Conservation (phyloP, 2,329 filamentous ascomycete genomes). For the Fulvia fulva region DNA sequence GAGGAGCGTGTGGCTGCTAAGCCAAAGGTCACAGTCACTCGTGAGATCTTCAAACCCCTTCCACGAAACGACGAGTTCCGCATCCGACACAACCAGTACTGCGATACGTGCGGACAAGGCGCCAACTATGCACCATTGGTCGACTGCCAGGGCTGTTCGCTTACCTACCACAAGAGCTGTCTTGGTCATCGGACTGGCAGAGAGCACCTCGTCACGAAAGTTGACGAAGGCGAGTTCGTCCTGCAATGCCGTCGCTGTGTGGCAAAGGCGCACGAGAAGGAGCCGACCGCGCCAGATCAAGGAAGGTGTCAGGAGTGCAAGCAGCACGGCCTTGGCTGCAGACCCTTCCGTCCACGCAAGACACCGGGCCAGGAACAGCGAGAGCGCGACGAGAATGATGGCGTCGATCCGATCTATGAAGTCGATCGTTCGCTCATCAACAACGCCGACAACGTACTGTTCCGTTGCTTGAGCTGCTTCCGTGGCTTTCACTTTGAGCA, state of each 20-base stretch:
- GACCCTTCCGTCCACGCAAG: constrained; percentile 67
- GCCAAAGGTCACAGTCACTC: constrained; percentile 56
- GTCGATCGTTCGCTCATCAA: constrained; percentile 66
- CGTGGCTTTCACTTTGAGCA: constrained; percentile 83
- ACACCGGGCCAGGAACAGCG: constrained; percentile 79
- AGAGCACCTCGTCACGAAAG: constrained; percentile 87
- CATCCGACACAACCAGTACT: constrained; percentile 63
- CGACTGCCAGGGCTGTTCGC: constrained; percentile 85
- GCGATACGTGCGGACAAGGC: constrained; percentile 66
- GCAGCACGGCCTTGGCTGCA: constrained; percentile 63
- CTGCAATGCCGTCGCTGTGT: constrained; percentile 88
- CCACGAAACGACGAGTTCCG: constrained; percentile 63
- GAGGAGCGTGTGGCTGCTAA: constrained; percentile 36
- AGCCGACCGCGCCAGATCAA: constrained; percentile 64
- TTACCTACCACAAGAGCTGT: constrained; percentile 78
- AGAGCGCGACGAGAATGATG: constrained; percentile 71
- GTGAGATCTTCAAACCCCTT: constrained; percentile 69
- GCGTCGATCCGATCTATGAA: constrained; percentile 68
- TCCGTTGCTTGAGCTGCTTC: constrained; percentile 74
- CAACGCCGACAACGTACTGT: constrained; percentile 71
- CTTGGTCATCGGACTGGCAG: constrained; percentile 68
- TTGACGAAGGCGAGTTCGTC: constrained; percentile 72
- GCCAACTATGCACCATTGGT: constrained; percentile 66
- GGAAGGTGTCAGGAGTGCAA: constrained; percentile 69
- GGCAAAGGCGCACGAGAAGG: constrained; percentile 63